Percentiles rank a stretch among this genome's conserved stretches.
Evolutionary conservation across 2,329 filamentous ascomycete genomes (phyloP).

Genomic region (Colletotrichum neosansevieriae): DNA sequence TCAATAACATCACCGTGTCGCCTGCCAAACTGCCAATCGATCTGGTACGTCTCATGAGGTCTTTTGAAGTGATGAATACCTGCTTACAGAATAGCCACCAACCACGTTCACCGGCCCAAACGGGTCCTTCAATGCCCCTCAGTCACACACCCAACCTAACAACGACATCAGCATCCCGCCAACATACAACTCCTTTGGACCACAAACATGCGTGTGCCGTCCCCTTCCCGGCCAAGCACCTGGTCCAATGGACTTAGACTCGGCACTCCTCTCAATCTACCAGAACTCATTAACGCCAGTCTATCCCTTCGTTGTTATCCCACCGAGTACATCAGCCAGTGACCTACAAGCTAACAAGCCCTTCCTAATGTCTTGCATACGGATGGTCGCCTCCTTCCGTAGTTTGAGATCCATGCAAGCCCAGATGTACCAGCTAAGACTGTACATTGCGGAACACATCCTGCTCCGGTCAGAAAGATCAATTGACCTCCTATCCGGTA

Average conservation of each 20-base stretch:
- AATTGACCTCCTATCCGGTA: constrained; percentile 62
- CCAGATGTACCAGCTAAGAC: constrained; percentile 62
- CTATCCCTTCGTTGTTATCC: constrained; percentile 62
- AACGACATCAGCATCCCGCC: constrained; percentile 51
- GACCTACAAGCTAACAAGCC: constrained; percentile 55
- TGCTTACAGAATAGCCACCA: background rate
- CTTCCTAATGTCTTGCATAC: constrained; percentile 62
- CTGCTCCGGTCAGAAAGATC: constrained; percentile 64
- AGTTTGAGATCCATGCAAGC: constrained; percentile 61
- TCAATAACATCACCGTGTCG: constrained; percentile 48
- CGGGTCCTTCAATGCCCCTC: constrained; percentile 9
- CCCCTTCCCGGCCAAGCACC: constrained; percentile 54
- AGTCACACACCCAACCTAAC: constrained; percentile 15
- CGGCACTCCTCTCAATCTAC: constrained; percentile 59
- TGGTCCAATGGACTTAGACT: constrained; percentile 58
- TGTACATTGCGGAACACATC: constrained; percentile 60
- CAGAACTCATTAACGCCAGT: constrained; percentile 55
- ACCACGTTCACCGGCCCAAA: background rate
- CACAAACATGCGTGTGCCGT: constrained; percentile 61
- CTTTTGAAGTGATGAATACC: background rate
- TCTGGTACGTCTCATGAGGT: background rate
- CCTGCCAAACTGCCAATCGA: background rate
- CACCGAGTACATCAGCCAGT: constrained; percentile 49
- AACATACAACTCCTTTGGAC: constrained; percentile 60
- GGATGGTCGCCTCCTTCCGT: constrained; percentile 62